These are phyloP conservation scores for Lobulomyces angularis DNA, from an alignment of 192 early-diverging fungal species.

Conservation along the genomic window DNA sequence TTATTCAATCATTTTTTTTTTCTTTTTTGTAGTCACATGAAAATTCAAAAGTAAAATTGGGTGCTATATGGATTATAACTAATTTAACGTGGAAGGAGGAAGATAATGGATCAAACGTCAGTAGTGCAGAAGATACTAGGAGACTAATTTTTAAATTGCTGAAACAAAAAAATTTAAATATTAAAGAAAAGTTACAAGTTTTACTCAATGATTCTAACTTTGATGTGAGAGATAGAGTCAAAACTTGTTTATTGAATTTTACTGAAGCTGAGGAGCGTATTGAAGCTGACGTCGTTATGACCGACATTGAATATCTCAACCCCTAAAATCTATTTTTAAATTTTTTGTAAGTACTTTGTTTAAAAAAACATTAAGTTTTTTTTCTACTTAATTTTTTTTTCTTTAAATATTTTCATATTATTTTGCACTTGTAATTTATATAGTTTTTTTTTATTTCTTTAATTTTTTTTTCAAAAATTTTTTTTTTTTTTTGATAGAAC, in stretches of 20 bases:
- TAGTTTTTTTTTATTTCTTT: no score
- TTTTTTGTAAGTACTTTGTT: no score
- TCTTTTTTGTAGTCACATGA: slow-evolving; percentile 31
- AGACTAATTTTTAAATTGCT: slow-evolving; percentile 6
- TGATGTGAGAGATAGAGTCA: slow-evolving; percentile 62
- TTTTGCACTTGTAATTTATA: no score
- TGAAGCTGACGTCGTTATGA: neutral
- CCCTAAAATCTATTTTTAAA: no score
- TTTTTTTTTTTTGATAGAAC: no score
- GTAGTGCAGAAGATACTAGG: slow-evolving; percentile 12
- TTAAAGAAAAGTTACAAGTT: slow-evolving; percentile 39
- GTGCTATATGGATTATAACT: slow-evolving; percentile 58
- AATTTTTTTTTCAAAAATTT: no score
- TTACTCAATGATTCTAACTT: slow-evolving; percentile 43
- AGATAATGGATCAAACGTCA: no score
- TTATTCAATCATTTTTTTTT: neutral
- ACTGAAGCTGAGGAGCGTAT: slow-evolving; percentile 5
- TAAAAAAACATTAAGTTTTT: no score
- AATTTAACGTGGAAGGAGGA: slow-evolving; percentile 67
- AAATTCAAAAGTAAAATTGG: slow-evolving; percentile 42
- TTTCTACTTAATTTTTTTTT: no score
- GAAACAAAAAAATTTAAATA: slow-evolving; percentile 36
- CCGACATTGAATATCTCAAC: no score
- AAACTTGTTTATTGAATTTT: slow-evolving; percentile 53
- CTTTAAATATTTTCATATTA: no score